Conservation (phyloP, 2,329 filamentous ascomycete species). For the Dothistroma pini region DNA sequence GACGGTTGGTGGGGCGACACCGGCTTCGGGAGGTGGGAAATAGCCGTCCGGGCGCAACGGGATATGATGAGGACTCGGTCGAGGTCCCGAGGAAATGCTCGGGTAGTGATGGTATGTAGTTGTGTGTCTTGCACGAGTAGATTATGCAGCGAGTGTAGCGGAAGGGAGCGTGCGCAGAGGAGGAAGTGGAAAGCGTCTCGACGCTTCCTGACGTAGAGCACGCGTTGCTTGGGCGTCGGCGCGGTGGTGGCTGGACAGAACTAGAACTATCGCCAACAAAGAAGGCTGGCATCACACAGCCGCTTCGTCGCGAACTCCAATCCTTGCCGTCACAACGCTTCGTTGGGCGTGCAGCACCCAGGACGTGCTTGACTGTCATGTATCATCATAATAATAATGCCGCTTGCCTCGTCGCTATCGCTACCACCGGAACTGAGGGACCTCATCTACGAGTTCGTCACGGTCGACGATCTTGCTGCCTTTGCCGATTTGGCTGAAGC, state of each 20-base stretch:
- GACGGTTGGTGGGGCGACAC: background rate
- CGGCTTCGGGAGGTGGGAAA: background rate
- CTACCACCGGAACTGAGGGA: slow-evolving; percentile 19
- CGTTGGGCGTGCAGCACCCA: background rate
- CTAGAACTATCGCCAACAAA: background rate
- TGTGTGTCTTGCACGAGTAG: background rate
- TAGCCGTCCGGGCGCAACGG: background rate
- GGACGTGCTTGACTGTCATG: background rate
- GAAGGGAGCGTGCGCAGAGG: background rate
- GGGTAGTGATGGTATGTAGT: background rate
- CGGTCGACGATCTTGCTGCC: slow-evolving; percentile 9
- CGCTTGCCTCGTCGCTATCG: slow-evolving; percentile 3
- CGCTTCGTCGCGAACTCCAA: background rate
- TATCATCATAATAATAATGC: background rate
- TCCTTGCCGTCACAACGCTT: background rate
- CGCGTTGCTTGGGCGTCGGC: background rate
- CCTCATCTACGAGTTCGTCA: slow-evolving; percentile 13
- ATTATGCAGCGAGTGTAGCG: background rate
- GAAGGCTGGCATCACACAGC: background rate
- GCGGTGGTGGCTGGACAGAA: too few species aligned
- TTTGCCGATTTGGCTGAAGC: slow-evolving; percentile 9
- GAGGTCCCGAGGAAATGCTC: background rate
- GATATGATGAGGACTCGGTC: background rate
- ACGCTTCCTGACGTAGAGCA: background rate
- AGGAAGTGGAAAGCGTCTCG: background rate